Evolutionary conservation across 768 basidiomycete genomes (phyloP).

Genomic region (Amanita pallidorosea): DNA sequence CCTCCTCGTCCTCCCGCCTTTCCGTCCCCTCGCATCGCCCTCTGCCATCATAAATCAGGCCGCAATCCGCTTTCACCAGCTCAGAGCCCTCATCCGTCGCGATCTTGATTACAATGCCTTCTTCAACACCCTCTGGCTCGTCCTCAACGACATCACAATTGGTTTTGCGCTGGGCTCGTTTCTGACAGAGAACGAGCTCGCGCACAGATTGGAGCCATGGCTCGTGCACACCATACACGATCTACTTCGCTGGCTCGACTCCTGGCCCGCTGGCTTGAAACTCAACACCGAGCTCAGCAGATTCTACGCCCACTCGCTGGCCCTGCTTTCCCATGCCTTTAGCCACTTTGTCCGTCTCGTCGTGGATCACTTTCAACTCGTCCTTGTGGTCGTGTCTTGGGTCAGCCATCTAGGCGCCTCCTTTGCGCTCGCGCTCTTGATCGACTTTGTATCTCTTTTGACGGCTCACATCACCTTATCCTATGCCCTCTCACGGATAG

Average conservation of each 20-base stretch:
- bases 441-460: conserved; percentile 56
- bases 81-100: background rate
- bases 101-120: conserved; percentile 25
- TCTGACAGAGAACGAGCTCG: conserved; percentile 35
- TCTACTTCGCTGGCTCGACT: conserved; percentile 74
- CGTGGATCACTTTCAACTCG: conserved; percentile 2
- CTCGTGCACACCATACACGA: conserved; percentile 38
- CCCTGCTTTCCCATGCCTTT: conserved; percentile 13
- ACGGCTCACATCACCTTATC: conserved; percentile 67
- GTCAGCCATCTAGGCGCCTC: conserved; percentile 45
- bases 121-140: conserved; percentile 86
- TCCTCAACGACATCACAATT: conserved; percentile 83
- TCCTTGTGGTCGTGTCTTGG: conserved; percentile 20
- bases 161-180: conserved; percentile 67
- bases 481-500: conserved; percentile 48
- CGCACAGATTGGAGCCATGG: background rate
- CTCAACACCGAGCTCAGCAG: conserved; percentile 90
- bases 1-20: background rate
- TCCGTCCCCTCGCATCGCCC: background rate
- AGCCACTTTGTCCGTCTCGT: conserved; percentile 1
- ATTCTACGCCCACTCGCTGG: conserved; percentile 69
- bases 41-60: conserved; percentile 2
- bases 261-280: conserved; percentile 95
- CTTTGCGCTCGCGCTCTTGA: conserved; percentile 49
- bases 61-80: background rate